These are phyloP conservation scores for Russula ochroleuca DNA, from an alignment of 768 basidiomycete species.

Conservation along the genomic window DNA sequence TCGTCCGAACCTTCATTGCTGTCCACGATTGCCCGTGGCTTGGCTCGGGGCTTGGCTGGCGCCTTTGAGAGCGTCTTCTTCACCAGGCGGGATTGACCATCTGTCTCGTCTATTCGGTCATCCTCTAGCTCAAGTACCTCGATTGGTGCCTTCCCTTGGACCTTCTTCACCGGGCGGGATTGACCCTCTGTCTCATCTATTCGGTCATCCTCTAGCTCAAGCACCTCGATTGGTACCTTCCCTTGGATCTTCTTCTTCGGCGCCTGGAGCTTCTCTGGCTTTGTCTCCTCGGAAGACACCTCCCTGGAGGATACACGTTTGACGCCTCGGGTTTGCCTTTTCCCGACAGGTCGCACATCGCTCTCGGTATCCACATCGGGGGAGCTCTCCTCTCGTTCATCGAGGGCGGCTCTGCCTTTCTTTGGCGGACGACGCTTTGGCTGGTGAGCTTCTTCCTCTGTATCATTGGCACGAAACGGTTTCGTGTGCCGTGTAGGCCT, in stretches of 20 bases:
- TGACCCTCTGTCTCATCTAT: slow-evolving; percentile 6
- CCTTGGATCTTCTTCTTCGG: slow-evolving; percentile 10
- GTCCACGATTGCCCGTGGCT: too few relatives aligned
- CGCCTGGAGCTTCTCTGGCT: neutral
- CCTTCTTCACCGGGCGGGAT: too few relatives aligned
- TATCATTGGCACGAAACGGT: slow-evolving; percentile 18
- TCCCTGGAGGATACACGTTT: slow-evolving; percentile 10
- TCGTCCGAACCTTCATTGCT: too few relatives aligned
- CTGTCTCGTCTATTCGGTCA: too few relatives aligned
- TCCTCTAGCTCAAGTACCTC: too few relatives aligned
- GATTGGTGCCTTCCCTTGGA: too few relatives aligned
- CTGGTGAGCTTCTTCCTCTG: slow-evolving; percentile 25
- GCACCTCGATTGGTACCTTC: neutral
- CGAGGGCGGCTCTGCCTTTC: slow-evolving; percentile 6
- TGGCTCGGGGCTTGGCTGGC: too few relatives aligned
- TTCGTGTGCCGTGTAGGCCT: slow-evolving; percentile 20
- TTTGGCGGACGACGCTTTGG: slow-evolving; percentile 18
- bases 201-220: slow-evolving; percentile 21
- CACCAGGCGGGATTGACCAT: too few relatives aligned
- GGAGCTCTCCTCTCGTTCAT: slow-evolving; percentile 17
- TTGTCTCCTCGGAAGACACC: slow-evolving; percentile 5
- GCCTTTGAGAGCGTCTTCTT: too few relatives aligned
- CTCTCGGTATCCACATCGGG: slow-evolving; percentile 12
- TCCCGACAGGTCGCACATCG: slow-evolving; percentile 6
- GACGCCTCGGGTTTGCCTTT: slow-evolving; percentile 7